phyloP scores from a whole-genome alignment of 2,329 filamentous ascomycete species.

The Dothiorella sarmentorum region DNA sequence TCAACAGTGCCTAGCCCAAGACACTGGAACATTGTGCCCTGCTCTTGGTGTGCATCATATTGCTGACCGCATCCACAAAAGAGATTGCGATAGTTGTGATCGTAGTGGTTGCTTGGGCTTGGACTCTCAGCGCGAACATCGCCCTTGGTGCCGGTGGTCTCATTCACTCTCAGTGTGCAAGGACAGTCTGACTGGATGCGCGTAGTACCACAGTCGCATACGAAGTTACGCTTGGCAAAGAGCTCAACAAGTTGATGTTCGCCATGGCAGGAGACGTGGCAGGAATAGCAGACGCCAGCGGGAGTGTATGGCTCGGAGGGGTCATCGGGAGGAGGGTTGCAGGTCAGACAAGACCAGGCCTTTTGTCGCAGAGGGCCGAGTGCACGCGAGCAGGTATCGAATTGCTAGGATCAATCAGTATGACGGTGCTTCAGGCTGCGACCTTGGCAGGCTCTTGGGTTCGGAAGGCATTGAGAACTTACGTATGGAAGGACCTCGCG shows the following conservation, averaged over 20 bases:
- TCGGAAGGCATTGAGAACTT: constrained; percentile 31
- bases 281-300: constrained; percentile 92
- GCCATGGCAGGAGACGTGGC: constrained; percentile 93
- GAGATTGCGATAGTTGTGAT: constrained; percentile 88
- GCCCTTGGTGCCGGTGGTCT: constrained; percentile 70
- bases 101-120: constrained; percentile 76
- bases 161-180: constrained; percentile 72
- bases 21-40: constrained; percentile 98
- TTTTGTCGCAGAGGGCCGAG: constrained; percentile 83
- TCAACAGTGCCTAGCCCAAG: constrained; percentile 76
- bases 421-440: constrained; percentile 7
- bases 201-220: constrained; percentile 92
- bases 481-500: constrained; percentile 93
- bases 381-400: constrained; percentile 87
- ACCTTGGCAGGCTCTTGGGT: neutral
- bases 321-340: constrained; percentile 72
- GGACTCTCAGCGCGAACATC: constrained; percentile 73
- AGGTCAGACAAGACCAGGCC: constrained; percentile 90
- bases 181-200: constrained; percentile 67
- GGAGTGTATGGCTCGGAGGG: constrained; percentile 61
- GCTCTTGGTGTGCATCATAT: constrained; percentile 85
- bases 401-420: constrained; percentile 59
- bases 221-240: constrained; percentile 92
- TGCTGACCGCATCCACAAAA: constrained; percentile 89
- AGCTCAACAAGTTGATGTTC: constrained; percentile 94